Evolutionary conservation across 176 grass and related monocot species (phyloP).

Genomic region (Pharus latifolius): DNA sequence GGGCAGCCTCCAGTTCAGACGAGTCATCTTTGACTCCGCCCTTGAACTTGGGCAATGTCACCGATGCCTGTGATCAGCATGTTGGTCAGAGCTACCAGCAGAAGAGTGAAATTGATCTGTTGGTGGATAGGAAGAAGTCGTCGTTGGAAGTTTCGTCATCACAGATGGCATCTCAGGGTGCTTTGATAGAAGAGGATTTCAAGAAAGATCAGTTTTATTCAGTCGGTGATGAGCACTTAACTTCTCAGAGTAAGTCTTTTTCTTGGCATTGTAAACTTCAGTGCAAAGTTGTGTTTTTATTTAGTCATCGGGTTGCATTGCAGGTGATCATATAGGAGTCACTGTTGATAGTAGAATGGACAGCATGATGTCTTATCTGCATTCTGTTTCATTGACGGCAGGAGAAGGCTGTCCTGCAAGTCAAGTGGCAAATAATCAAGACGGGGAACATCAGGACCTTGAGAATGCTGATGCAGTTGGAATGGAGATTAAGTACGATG

Average conservation of each 20-base stretch:
- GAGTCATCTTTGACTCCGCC: slow-evolving; percentile 26
- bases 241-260: slow-evolving; percentile 52
- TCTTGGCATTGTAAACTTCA: slow-evolving; percentile 7
- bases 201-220: slow-evolving; percentile 28
- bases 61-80: slow-evolving; percentile 11
- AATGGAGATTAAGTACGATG: slow-evolving; percentile 34
- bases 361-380: slow-evolving; percentile 62
- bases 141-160: slow-evolving; percentile 31
- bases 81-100: slow-evolving; percentile 10
- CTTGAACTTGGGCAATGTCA: slow-evolving; percentile 22
- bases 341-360: slow-evolving; percentile 58
- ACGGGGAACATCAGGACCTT: slow-evolving; percentile 25
- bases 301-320: slow-evolving; percentile 37
- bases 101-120: slow-evolving; percentile 17
- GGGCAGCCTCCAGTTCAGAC: slow-evolving; percentile 9
- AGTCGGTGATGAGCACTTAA: slow-evolving; percentile 11
- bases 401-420: slow-evolving; percentile 36
- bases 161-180: slow-evolving; percentile 18
- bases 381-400: slow-evolving; percentile 73
- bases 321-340: slow-evolving; percentile 38
- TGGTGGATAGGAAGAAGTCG: slow-evolving; percentile 29
- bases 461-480: slow-evolving; percentile 9
- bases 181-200: slow-evolving; percentile 10
- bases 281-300: slow-evolving; percentile 3
- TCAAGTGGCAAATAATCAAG: slow-evolving; percentile 16